Evolutionary conservation across 2,329 filamentous ascomycete genomes (phyloP), one percentile per base, ranked within the genome.

Genomic region (Fusarium keratoplasticum): DNA sequence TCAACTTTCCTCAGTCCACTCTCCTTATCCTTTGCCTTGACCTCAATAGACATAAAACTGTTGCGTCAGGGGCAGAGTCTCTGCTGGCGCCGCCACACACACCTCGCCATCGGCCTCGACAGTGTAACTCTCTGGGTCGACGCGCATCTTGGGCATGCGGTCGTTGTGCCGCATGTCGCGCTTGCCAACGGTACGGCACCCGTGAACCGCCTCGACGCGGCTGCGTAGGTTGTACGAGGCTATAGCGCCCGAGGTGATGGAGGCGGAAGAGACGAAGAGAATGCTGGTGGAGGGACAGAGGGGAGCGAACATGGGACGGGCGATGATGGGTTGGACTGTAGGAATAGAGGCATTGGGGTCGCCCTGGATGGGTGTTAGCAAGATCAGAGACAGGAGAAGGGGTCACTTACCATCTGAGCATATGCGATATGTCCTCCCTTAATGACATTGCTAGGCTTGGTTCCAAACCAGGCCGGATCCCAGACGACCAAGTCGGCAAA

Each of bases 121-220:
- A 18, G 87, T 89, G 85, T 98, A 98, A 79, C 89, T 92, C 87
- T 98, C 96, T 6, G 96, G 94, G 82, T 98, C 95, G 69, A 98
- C 95, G 78, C 87, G 91, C 94, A 98, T 98, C 84, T 88, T 90
- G 16, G 96, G 96, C 90, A 91, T 95, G 64, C 84, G 84, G 79
- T 95, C 91, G 82, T 98, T 98, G 83, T 91, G 95, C 80, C 94
- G 95, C 95, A 98, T 98, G 83, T 98, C 94, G 77, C 84, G 87
- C 88, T 98, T 98, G 50, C 92, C 87, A 52, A 98, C 88, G 35
- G 82, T 89, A 68, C 95, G 88, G 82, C 95, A 97, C 65, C 89
- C 89, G 80, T 88, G 91, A 58, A 98, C 95, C 5, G 94, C 86
- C 84, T 96, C 94, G 73, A 98, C 85, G 55, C 94, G 90, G 83